Evolutionary conservation across 2,329 filamentous ascomycete genomes (phyloP).

Genomic region (Biscogniauxia marginata): DNA sequence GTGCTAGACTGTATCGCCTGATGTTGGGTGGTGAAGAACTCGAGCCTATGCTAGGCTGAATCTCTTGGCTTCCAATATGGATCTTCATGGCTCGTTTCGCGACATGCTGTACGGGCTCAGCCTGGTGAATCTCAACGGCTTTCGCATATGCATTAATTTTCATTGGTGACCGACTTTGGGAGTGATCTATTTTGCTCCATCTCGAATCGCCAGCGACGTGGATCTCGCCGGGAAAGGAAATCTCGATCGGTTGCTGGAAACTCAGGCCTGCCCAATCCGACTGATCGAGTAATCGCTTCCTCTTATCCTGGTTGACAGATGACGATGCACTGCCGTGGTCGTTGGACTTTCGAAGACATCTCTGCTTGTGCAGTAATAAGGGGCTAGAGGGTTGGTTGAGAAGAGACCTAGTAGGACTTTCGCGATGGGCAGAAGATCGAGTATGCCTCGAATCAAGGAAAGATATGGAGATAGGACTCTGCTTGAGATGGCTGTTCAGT

Average conservation of each 20-base stretch:
- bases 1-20: conserved; percentile 16
- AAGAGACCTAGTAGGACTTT: conserved; percentile 1
- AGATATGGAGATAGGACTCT: conserved; percentile 34
- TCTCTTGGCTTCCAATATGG: conserved; percentile 37
- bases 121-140: not conserved
- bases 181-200: conserved; percentile 21
- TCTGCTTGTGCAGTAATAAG: conserved; percentile 13
- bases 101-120: not conserved
- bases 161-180: conserved; percentile 5
- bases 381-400: conserved; percentile 18
- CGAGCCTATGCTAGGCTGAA: conserved; percentile 21
- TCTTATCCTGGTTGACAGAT: conserved; percentile 24
- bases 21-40: conserved; percentile 13
- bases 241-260: conserved; percentile 33
- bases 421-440: conserved; percentile 1
- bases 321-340: conserved; percentile 1
- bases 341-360: conserved; percentile 4
- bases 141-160: conserved; percentile 3
- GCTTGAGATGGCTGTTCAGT: conserved; percentile 27
- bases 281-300: conserved; percentile 30
- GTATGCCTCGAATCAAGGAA: conserved; percentile 18
- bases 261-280: conserved; percentile 36
- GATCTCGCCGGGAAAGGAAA: conserved; percentile 27
- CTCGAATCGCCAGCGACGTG: conserved; percentile 18
- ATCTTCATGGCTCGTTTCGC: conserved; percentile 26